Conservation (phyloP, 371 early-diverging fungal species). For the Mucor irregularis region DNA sequence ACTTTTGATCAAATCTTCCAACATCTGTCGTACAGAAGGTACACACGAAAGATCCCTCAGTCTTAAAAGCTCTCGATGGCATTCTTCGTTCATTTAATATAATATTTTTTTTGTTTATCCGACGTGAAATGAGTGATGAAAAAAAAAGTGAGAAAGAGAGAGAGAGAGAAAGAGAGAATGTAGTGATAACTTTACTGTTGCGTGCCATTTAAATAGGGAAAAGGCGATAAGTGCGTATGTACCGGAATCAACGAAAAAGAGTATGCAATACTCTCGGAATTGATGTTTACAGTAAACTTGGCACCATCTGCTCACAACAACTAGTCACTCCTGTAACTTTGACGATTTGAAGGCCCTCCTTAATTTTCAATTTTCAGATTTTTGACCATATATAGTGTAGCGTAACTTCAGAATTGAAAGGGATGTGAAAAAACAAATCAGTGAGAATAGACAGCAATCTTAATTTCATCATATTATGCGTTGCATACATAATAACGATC, state of each 20-base stretch:
- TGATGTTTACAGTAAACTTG: too few relatives aligned
- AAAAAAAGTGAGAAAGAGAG: neutral
- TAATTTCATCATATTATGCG: neutral
- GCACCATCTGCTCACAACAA: too few relatives aligned
- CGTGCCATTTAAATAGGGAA: neutral
- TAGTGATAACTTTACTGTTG: too few relatives aligned
- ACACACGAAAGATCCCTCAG: neutral
- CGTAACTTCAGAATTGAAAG: too few relatives aligned
- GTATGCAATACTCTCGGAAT: too few relatives aligned
- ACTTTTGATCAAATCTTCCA: conserved; percentile 3
- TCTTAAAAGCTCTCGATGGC: neutral
- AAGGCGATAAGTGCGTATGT: neutral
- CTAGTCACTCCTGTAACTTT: too few relatives aligned
- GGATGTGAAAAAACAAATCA: neutral
- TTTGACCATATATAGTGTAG: neutral
- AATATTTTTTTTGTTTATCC: neutral
- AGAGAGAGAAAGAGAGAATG: neutral
- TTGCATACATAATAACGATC: too few relatives aligned
- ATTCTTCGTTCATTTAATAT: neutral
- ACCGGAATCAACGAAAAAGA: too few relatives aligned
- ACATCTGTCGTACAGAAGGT: conserved; percentile 2
- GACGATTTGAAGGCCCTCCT: too few relatives aligned
- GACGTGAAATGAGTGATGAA: neutral
- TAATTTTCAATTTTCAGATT: neutral
- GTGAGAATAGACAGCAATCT: neutral